Conservation (phyloP, 306 rosid species). For the Gynostemma pentaphyllum region DNA sequence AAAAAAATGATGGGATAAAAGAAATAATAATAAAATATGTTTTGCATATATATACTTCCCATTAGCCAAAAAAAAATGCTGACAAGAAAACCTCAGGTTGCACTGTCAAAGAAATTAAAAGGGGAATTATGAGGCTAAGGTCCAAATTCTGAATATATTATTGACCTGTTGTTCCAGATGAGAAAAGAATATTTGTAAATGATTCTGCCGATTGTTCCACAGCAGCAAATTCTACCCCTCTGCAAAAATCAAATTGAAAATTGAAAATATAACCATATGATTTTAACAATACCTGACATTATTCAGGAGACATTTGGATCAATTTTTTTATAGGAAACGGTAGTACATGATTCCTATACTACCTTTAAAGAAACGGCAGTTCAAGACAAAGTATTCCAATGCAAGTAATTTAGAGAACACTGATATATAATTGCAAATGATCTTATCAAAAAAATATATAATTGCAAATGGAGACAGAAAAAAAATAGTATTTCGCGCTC, state of each 20-base stretch:
- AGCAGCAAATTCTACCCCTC: conserved; percentile 67
- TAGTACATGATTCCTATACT: background rate
- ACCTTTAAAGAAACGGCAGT: background rate
- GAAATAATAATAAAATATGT: too few species aligned
- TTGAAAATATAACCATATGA: background rate
- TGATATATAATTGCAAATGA: background rate
- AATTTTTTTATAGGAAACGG: too few species aligned
- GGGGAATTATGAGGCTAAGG: background rate
- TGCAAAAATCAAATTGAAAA: conserved; percentile 26
- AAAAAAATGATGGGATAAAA: too few species aligned
- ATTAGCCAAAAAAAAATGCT: too few species aligned
- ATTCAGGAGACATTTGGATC: background rate
- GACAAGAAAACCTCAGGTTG: too few species aligned
- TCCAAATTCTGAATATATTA: background rate
- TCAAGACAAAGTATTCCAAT: background rate
- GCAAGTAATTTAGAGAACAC: background rate
- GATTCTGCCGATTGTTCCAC: conserved; percentile 58
- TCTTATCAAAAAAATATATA: too few species aligned
- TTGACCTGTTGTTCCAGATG: conserved; percentile 95
- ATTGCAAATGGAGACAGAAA: background rate
- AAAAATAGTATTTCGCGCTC: background rate
- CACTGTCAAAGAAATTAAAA: background rate
- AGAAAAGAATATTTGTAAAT: conserved; percentile 69
- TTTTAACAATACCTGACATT: background rate
- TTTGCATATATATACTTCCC: too few species aligned